Evolutionary conservation across 2,329 filamentous ascomycete genomes (phyloP).

Genomic region (Aspergillus piperis): DNA sequence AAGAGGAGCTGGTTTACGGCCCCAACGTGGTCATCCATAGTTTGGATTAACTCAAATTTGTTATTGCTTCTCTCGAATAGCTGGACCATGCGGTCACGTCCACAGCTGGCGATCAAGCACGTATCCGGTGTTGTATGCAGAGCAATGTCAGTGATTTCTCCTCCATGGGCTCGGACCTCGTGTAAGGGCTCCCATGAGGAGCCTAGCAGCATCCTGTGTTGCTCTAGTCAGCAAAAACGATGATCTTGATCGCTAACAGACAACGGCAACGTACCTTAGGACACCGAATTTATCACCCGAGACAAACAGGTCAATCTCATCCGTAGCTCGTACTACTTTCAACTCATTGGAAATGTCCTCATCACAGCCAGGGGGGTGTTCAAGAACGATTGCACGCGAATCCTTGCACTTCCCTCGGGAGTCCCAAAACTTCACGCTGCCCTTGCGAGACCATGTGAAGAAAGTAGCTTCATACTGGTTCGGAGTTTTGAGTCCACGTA

Average conservation of each 20-base stretch:
- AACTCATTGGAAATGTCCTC: slow-evolving; percentile 57
- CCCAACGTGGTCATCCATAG: slow-evolving; percentile 85
- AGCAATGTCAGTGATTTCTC: slow-evolving; percentile 80
- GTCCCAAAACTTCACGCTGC: slow-evolving; percentile 81
- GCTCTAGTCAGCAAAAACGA: slow-evolving; percentile 20
- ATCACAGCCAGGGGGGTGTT: slow-evolving; percentile 55
- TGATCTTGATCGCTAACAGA: not conserved
- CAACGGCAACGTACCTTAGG: slow-evolving; percentile 49
- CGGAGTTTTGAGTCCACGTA: slow-evolving; percentile 63
- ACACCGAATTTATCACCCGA: slow-evolving; percentile 86
- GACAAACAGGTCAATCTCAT: slow-evolving; percentile 67
- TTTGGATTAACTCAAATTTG: slow-evolving; percentile 78
- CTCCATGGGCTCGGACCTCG: slow-evolving; percentile 81
- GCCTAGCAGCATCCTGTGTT: slow-evolving; percentile 37
- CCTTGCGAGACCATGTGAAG: slow-evolving; percentile 84
- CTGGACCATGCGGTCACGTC: slow-evolving; percentile 88
- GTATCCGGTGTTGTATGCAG: slow-evolving; percentile 64
- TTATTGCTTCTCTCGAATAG: slow-evolving; percentile 68
- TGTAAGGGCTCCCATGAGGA: slow-evolving; percentile 63
- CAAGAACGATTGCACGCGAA: slow-evolving; percentile 68
- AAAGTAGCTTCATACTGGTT: slow-evolving; percentile 70
- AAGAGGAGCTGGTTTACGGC: slow-evolving; percentile 79
- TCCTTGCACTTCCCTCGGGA: slow-evolving; percentile 68
- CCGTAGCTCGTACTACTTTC: slow-evolving; percentile 60
- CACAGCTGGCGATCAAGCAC: slow-evolving; percentile 76